Base-by-base conservation (phyloP, 257 asterid genomes). In the Lithospermum erythrorhizon region DNA sequence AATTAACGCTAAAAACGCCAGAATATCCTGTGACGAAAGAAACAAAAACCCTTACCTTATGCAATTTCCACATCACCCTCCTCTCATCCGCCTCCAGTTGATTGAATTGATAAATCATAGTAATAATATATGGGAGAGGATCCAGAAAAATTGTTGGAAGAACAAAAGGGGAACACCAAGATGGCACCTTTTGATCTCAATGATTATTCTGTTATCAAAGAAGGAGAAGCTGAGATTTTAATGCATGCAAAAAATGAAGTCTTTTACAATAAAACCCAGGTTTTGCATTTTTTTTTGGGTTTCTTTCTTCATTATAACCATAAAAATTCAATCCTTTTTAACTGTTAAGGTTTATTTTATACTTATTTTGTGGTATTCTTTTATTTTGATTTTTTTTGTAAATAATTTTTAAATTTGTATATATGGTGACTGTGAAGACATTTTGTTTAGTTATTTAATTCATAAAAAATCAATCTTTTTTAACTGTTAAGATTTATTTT, bases 141-240 rank as follows among this genome's bases (percentile, higher is more conserved):
- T 35, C 14, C 45, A 35, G 45, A 35, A 9, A 8, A 7, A 35
- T 35, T 35, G 45, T 35, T 10, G 45, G 14, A 35, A 5, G 45
- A 35, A 35, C 45, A 35, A 10, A 53, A 52, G 10, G 70, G 55
- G 19, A 62, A 48, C 20, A 6, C 71, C 21, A 78, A 56, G 29
- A 54, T 35, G 60, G 75, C 78, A 63, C 72, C 91, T 15, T 70
- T 81, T 57, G 95, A 83, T 80, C 76, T 84, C 41, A 73, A 79
- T 66, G 97, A 86, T 61, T 83, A 73, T 63, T 72, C 78, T 21
- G 62, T 89, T 24, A 80, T 89, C 69, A 89, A 83, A 71, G 97
- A 93, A 75, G 98, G 97, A 35, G 94, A 93, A 69, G 97, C 99
- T 25, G 96, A 89, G 89, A 86, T 93, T 67, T 70, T 93, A 35